Evolutionary conservation across 306 rosid genomes (phyloP).

Genomic region (Cucumis cinereus): DNA sequence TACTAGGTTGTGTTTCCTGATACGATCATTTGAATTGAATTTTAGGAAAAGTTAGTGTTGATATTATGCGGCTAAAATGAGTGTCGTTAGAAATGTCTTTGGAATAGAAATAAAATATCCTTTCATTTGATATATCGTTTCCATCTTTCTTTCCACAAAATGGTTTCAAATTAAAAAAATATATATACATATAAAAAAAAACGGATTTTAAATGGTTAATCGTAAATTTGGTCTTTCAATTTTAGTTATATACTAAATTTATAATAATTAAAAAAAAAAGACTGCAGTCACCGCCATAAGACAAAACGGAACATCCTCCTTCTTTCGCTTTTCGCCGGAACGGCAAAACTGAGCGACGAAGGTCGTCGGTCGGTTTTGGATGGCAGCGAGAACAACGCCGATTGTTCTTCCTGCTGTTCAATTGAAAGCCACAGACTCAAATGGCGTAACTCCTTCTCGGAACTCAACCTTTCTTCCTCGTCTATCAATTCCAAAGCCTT

Average conservation of each 20-base stretch:
- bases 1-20: background rate
- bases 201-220: too few species aligned
- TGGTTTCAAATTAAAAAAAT: background rate
- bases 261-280: too few species aligned
- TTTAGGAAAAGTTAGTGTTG: background rate
- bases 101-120: background rate
- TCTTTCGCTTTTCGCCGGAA: background rate
- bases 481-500: slow-evolving; percentile 52
- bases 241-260: too few species aligned
- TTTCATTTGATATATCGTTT: background rate
- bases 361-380: background rate
- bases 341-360: background rate
- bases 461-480: slow-evolving; percentile 23
- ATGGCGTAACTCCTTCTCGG: slow-evolving; percentile 26
- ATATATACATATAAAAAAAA: too few species aligned
- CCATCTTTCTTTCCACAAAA: background rate
- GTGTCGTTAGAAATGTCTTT: background rate
- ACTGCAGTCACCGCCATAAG: background rate
- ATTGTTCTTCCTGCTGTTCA: slow-evolving; percentile 20
- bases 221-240: background rate
- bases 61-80: background rate
- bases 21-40: background rate
- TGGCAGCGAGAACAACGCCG: slow-evolving; percentile 15
- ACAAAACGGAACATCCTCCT: background rate
- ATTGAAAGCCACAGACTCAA: slow-evolving; percentile 34